Conservation (phyloP, 2,329 filamentous ascomycete species). For the Gliomastix tumulicola region DNA sequence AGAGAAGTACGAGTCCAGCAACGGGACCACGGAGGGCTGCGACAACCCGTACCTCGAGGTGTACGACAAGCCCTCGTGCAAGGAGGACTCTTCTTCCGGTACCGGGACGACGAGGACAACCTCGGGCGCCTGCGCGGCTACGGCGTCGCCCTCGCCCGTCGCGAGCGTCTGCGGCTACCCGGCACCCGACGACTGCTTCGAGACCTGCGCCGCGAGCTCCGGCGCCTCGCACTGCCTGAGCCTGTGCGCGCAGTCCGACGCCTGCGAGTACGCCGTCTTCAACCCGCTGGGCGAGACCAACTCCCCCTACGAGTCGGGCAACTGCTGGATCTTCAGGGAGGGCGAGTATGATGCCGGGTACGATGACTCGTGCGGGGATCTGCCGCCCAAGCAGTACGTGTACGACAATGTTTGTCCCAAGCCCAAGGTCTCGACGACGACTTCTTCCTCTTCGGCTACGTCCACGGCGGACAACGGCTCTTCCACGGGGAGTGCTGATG, state of each 20-base stretch:
- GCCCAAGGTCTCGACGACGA: constrained; percentile 5
- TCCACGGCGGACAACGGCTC: neutral
- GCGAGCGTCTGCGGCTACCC: constrained; percentile 21
- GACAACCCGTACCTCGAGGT: constrained; percentile 8
- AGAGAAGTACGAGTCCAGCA: constrained; percentile 13
- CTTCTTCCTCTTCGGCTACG: constrained; percentile 3
- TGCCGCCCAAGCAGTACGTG: constrained; percentile 16
- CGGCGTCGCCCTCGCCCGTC: constrained; percentile 17
- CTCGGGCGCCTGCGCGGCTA: constrained; percentile 15
- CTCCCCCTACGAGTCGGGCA: constrained; percentile 14
- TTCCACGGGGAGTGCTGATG: constrained; percentile 2
- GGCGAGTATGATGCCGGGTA: constrained; percentile 14
- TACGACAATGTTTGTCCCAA: constrained; percentile 20
- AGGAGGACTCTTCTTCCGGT: too few relatives aligned
- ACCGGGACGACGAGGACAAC: constrained; percentile 8
- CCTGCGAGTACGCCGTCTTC: constrained; percentile 18
- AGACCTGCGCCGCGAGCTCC: constrained; percentile 11
- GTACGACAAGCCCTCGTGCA: constrained; percentile 14
- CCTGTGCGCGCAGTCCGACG: constrained; percentile 13
- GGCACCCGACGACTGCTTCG: constrained; percentile 13
- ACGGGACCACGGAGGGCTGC: constrained; percentile 10
- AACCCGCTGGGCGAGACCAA: constrained; percentile 9
- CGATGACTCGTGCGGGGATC: constrained; percentile 12
- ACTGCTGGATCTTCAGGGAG: constrained; percentile 20
- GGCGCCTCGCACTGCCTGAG: constrained; percentile 15